Conservation (phyloP, 768 basidiomycete genomes). For the Suillus discolor region DNA sequence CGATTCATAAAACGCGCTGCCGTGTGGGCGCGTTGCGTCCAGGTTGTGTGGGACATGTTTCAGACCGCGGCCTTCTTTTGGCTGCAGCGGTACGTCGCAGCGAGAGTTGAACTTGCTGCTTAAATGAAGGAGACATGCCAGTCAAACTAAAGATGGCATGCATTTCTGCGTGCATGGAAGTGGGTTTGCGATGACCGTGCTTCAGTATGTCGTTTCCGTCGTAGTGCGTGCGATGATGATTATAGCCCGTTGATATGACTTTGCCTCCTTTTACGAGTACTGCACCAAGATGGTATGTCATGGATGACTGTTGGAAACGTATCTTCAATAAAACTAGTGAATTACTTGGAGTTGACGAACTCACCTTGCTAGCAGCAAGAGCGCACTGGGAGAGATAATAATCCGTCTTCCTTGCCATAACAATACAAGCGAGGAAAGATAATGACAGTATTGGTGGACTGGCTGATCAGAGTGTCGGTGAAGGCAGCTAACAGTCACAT, state of each 20-base stretch:
- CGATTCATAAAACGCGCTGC: background rate
- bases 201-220: conserved; percentile 44
- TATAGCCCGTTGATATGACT: conserved; percentile 52
- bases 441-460: conserved; percentile 1
- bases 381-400: conserved; percentile 54
- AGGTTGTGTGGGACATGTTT: conserved; percentile 13
- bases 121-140: conserved; percentile 52
- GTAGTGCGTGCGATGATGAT: conserved; percentile 57
- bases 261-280: conserved; percentile 55
- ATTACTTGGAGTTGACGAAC: background rate
- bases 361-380: conserved; percentile 47
- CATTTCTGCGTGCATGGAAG: conserved; percentile 62
- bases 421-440: background rate
- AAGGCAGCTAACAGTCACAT: background rate
- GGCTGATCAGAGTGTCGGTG: background rate
- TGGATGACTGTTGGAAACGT: conserved; percentile 34
- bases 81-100: conserved; percentile 29
- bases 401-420: conserved; percentile 44
- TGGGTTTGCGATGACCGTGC: conserved; percentile 42
- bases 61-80: conserved; percentile 15
- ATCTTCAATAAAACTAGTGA: conserved; percentile 1
- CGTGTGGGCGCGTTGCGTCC: background rate
- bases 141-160: conserved; percentile 56
- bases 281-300: conserved; percentile 51
- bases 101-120: conserved; percentile 52